Conservation (phyloP, 108 stramenopile genomes). For the Pseudonitzschia delicatissima region DNA sequence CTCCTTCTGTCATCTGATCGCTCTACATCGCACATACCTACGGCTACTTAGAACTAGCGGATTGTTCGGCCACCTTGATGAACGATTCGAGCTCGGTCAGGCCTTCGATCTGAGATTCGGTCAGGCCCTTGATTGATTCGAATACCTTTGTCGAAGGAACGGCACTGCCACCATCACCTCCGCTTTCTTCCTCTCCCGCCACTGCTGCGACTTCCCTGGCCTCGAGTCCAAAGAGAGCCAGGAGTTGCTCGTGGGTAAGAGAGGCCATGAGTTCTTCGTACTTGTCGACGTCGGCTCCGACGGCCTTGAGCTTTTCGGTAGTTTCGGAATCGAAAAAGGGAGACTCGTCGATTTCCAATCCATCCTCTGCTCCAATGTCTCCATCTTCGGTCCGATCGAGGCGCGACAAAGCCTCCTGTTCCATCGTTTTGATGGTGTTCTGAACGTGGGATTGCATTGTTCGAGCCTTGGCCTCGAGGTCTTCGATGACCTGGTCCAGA, state of each 20-base stretch:
- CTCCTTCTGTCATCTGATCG: too few relatives aligned
- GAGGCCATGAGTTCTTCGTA: slow-evolving; percentile 26
- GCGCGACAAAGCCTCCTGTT: slow-evolving; percentile 29
- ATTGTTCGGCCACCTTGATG: slow-evolving; percentile 16
- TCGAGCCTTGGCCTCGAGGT: slow-evolving; percentile 51
- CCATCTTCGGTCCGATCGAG: slow-evolving; percentile 10
- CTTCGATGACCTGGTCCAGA: slow-evolving; percentile 68
- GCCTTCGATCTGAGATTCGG: slow-evolving; percentile 44
- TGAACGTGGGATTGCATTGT: slow-evolving; percentile 29
- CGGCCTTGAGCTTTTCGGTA: not conserved
- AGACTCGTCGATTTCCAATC: not conserved
- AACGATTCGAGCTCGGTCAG: slow-evolving; percentile 51
- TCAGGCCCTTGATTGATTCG: slow-evolving; percentile 48
- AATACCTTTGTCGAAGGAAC: slow-evolving; percentile 17
- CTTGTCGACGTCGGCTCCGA: slow-evolving; percentile 27
- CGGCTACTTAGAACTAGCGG: too few relatives aligned
- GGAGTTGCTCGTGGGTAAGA: slow-evolving; percentile 32
- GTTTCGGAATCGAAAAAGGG: slow-evolving; percentile 26
- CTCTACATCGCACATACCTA: too few relatives aligned
- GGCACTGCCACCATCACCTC: not conserved
- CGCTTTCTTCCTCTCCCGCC: not conserved
- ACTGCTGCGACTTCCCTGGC: not conserved
- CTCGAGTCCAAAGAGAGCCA: slow-evolving; percentile 28
- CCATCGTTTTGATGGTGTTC: slow-evolving; percentile 22
- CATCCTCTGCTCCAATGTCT: not conserved